Evolutionary conservation across 768 basidiomycete species (phyloP), one percentile per base, ranked within the genome.

Genomic region (Calocera viscosa): DNA sequence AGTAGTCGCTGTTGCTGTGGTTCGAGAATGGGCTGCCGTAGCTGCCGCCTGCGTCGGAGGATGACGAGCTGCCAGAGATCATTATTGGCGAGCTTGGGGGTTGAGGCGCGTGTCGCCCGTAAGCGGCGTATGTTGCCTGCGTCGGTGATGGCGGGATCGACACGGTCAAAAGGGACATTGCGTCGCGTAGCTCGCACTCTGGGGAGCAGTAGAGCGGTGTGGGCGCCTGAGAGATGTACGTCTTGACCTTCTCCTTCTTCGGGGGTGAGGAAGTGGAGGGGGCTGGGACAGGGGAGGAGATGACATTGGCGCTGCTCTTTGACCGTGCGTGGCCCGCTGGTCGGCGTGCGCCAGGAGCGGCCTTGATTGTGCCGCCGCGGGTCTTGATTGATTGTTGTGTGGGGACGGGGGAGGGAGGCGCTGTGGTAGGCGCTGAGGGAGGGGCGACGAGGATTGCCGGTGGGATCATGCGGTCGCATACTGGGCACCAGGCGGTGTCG

Each of bases 171-270:
- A 49, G 32, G 35, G 65, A 65, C 66, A 69, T 78, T 70, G 85
- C 73, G 74, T 91, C 90, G 41, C 77, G 77, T 43, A 85, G 74
- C 68, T 83, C 80, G 73, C 90, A 92, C 72, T 86, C 82, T 69
- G 89, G 87, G 0, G 89, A 91, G 76, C 90, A 92, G 77, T 92
- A 91, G 67, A 91, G 82, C 22, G 89, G 89, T 0, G 83, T 84
- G n/a, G 88, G 89, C 0, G 80, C 80, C 74, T 88, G 88, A 77
- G 90, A 88, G 77, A 91, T 90, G 77, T 90, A 80, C 12, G 84
- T 84, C 53, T 84, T 84, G 47, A 82, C 33, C 80, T 73, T 83
- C 68, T 1, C 78, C 78, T n/a, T 74, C 47, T 43, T 38, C 22
- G 78, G 65, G 12, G 76, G 72, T 35, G 72, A n/a, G 39, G 41